These are phyloP conservation scores for Seiridium unicorne DNA, from an alignment of 2,329 filamentous ascomycete species.

Conservation along the genomic window DNA sequence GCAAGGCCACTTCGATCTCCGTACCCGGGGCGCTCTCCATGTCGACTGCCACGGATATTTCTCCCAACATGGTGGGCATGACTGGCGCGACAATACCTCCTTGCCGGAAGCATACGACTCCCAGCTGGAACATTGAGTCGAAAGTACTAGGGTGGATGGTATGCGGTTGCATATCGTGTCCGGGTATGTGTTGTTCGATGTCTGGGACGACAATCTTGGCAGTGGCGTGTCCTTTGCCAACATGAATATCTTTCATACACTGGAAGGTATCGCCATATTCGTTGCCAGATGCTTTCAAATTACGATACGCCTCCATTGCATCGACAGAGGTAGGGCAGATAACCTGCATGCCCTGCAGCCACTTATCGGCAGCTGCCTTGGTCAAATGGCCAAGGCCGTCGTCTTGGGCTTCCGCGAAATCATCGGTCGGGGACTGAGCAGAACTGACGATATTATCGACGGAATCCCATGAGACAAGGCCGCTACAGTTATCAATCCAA, in stretches of 20 bases:
- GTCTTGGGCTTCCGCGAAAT: not conserved
- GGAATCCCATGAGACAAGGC: constrained; percentile 6
- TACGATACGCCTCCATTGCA: not conserved
- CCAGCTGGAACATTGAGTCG: constrained; percentile 8
- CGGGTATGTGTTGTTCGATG: constrained; percentile 5
- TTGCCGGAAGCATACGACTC: constrained; percentile 3
- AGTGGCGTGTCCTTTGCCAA: not conserved
- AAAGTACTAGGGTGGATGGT: constrained; percentile 8
- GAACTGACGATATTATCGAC: not conserved
- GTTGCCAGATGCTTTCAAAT: not conserved
- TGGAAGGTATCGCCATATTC: constrained; percentile 7
- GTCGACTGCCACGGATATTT: constrained; percentile 8
- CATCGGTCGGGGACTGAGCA: not conserved
- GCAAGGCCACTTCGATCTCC: constrained; percentile 11
- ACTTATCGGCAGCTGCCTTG: constrained; percentile 2
- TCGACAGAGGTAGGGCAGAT: not conserved
- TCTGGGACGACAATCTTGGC: constrained; percentile 3
- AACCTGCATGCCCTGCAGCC: not conserved
- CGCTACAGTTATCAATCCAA: constrained; percentile 2
- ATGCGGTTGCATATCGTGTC: constrained; percentile 9
- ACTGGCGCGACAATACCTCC: constrained; percentile 10
- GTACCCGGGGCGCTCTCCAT: constrained; percentile 8
- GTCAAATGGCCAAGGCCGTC: constrained; percentile 4
- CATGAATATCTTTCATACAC: constrained; percentile 2
- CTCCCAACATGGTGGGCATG: constrained; percentile 10